phyloP scores from a whole-genome alignment of 73 alveolate genomes.

The Tetrahymena borealis region DNA sequence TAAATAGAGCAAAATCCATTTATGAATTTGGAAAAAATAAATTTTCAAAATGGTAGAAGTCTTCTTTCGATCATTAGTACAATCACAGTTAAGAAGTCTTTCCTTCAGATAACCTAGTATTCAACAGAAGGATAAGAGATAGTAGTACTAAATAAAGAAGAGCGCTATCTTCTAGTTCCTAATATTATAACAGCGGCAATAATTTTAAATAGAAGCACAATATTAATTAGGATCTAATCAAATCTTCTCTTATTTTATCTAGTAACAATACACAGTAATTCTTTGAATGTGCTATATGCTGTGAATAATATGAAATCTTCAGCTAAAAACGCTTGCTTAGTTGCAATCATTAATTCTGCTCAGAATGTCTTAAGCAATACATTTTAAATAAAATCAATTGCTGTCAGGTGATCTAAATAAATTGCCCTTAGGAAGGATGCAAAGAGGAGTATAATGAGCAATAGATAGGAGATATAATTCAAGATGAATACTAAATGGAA shows the following conservation, averaged over 20 bases:
- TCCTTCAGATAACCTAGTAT: neutral
- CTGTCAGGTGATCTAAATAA: slow-evolving; percentile 1
- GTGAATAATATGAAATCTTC: neutral
- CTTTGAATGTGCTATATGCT: neutral
- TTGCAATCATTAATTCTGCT: neutral
- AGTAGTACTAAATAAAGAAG: neutral
- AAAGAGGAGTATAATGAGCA: slow-evolving; percentile 3
- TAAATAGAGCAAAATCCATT: neutral
- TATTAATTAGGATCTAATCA: neutral
- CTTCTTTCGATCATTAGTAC: too few species aligned
- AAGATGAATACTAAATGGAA: slow-evolving; percentile 21
- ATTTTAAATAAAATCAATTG: slow-evolving; percentile 1
- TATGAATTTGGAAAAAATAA: neutral
- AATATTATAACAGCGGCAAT: neutral
- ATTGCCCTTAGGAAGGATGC: slow-evolving; percentile 38
- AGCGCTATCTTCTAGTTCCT: neutral
- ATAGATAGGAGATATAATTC: neutral
- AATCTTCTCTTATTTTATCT: neutral
- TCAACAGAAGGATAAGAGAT: neutral
- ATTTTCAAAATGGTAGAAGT: neutral
- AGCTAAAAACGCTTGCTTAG: neutral
- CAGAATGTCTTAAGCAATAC: slow-evolving; percentile 3
- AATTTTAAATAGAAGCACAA: neutral
- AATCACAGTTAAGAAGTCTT: neutral
- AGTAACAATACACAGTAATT: neutral